Evolutionary conservation across 163 green algal species (phyloP), one percentile per base, ranked within the genome.

Genomic region (Prototheca stagnorum): DNA sequence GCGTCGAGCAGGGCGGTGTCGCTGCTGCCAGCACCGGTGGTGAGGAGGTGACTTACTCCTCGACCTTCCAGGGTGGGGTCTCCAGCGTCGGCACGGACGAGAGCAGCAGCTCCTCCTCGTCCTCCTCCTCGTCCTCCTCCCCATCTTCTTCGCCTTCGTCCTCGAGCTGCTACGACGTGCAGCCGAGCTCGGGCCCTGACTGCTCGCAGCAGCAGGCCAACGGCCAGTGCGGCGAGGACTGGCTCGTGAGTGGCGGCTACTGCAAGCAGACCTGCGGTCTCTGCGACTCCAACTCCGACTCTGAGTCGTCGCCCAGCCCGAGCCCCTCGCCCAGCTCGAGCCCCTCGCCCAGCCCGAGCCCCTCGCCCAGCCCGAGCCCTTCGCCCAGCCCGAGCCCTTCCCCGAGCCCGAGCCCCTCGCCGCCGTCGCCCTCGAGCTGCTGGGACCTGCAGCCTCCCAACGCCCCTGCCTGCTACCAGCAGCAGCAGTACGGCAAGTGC

Each of bases 201-300:
- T n/a, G n/a, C n/a, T n/a, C n/a, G n/a, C n/a, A n/a, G n/a, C n/a
- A n/a, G n/a, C n/a, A n/a, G n/a, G n/a, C n/a, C n/a, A n/a, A n/a
- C 12, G 47, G 47, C n/a, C 25, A 47, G 27, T 55, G 47, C 27
- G 27, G 33, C 24, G n/a, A 55, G 31, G 15, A 17, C 9, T 53
- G 20, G 22, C 16, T 45, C 16, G 44, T 22, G 11, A 20, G 19
- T 20, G 12, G 14, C 28, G 39, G 39, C 19, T 50, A 48, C 51
- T 58, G 51, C 51, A 27, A 20, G 39, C n/a, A 27, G 22, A 58
- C 37, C 36, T 58, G 51, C 37, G 51, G 51, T 26, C 5, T 8
- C 16, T 58, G 53, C 31, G 22, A 23, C 49, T 15, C 36, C 9
- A 6, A 6, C 36, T 25, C 9, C 36, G 14, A 9, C 36, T 14